phyloP scores from a whole-genome alignment of 2,329 filamentous ascomycete genomes.

The Chalaropsis ovoidea region DNA sequence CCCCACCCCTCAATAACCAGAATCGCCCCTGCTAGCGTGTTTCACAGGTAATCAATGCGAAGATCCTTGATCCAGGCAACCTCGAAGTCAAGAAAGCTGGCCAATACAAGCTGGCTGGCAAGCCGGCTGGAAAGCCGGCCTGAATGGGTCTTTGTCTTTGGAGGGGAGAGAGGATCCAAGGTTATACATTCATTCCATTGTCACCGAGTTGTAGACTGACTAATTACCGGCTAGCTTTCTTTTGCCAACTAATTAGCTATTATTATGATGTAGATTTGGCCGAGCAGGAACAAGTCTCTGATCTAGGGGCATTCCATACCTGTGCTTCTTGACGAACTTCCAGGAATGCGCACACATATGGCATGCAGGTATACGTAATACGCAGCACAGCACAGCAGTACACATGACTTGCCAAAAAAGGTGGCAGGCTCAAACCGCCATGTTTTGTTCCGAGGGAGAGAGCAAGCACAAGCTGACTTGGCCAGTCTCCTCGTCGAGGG shows the following conservation, averaged over 20 bases:
- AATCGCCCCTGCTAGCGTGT: not conserved
- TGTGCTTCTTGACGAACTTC: not conserved
- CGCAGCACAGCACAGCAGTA: not conserved
- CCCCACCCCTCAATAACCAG: not conserved
- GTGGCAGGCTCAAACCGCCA: constrained; percentile 3
- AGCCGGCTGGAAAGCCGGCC: no score
- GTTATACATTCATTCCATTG: constrained; percentile 11
- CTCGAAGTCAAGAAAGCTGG: not conserved
- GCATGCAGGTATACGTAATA: not conserved
- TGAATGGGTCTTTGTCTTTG: not conserved
- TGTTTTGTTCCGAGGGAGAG: not conserved
- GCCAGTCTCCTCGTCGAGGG: not conserved
- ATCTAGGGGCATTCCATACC: not conserved
- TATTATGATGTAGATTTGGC: not conserved
- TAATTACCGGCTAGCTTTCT: not conserved
- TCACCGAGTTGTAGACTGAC: not conserved
- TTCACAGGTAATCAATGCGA: constrained; percentile 11
- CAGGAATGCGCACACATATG: not conserved
- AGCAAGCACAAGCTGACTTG: not conserved
- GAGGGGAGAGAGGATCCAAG: constrained; percentile 10
- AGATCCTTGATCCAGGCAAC: constrained; percentile 6
- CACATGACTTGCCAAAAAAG: not conserved
- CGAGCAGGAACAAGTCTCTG: not conserved
- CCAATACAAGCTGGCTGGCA: not conserved
- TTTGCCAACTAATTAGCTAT: not conserved